phyloP scores from a whole-genome alignment of 768 basidiomycete species.

The Trametes coccinea region DNA sequence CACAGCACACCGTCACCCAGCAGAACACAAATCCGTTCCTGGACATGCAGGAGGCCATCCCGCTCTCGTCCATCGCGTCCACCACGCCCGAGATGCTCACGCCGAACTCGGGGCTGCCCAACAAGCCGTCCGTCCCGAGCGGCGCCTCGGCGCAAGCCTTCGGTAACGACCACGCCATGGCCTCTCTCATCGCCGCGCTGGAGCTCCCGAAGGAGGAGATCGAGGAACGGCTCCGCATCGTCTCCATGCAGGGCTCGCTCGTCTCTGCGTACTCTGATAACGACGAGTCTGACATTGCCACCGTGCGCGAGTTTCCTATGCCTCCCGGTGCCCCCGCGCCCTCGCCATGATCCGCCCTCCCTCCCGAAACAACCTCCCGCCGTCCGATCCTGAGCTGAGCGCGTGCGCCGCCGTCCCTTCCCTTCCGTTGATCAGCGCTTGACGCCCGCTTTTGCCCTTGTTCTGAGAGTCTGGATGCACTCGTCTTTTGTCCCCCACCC shows the following conservation, averaged over 20 bases:
- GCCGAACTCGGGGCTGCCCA: constrained; percentile 6
- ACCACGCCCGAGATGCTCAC: constrained; percentile 37
- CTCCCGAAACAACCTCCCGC: neutral
- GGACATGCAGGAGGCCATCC: constrained; percentile 33
- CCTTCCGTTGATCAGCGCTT: constrained; percentile 18
- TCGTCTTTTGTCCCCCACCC: neutral
- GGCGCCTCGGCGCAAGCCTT: constrained; percentile 32
- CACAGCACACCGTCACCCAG: constrained; percentile 5
- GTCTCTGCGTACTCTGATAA: constrained; percentile 33
- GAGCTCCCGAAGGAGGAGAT: constrained; percentile 49
- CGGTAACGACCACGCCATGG: constrained; percentile 54
- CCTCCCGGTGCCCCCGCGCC: constrained; percentile 16
- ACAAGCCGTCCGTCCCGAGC: constrained; percentile 38
- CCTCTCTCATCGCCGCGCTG: constrained; percentile 69
- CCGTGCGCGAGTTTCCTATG: constrained; percentile 25
- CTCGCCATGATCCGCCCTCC: constrained; percentile 4
- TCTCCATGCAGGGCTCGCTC: constrained; percentile 53
- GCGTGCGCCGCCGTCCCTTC: constrained; percentile 23
- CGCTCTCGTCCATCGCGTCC: constrained; percentile 20
- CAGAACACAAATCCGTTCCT: constrained; percentile 42
- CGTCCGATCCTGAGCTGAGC: constrained; percentile 14
- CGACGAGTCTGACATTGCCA: constrained; percentile 23
- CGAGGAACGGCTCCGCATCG: constrained; percentile 52
- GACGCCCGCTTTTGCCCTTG: constrained; percentile 16
- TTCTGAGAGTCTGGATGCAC: constrained; percentile 21